Evolutionary conservation across 345 rosid genomes (phyloP).

Genomic region (Limnanthes douglasii): DNA sequence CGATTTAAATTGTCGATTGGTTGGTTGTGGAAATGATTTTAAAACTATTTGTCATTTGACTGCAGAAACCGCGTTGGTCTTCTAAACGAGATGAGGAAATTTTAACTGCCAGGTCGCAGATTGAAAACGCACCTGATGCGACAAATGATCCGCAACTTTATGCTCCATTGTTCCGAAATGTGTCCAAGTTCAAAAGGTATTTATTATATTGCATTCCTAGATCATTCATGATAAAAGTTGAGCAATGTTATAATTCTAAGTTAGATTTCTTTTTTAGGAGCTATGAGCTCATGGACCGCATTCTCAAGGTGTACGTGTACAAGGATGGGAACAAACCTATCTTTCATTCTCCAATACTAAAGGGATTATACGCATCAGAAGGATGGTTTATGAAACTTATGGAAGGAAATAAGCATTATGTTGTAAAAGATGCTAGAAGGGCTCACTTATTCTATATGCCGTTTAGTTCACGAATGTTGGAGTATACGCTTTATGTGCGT

Average conservation of each 20-base stretch:
- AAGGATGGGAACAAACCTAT: constrained; percentile 80
- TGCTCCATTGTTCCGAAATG: constrained; percentile 68
- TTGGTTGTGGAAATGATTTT: constrained; percentile 2
- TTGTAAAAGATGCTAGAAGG: constrained; percentile 65
- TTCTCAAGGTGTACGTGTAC: constrained; percentile 62
- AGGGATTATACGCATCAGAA: constrained; percentile 94
- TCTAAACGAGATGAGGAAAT: constrained; percentile 58
- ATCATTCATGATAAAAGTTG: constrained; percentile 2
- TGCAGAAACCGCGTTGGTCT: constrained; percentile 78
- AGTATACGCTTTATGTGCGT: constrained; percentile 67
- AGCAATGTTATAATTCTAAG: constrained; percentile 6
- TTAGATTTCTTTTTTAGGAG: constrained; percentile 47
- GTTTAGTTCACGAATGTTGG: constrained; percentile 87
- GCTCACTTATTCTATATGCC: constrained; percentile 96
- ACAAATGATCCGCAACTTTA: constrained; percentile 42
- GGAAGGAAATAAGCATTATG: constrained; percentile 59
- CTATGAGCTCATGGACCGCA: constrained; percentile 82
- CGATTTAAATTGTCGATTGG: too few species aligned
- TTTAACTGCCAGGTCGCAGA: constrained; percentile 43
- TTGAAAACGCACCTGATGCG: constrained; percentile 37
- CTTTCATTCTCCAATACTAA: constrained; percentile 77
- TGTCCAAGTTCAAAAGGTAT: constrained; percentile 79
- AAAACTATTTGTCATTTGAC: constrained; percentile 6
- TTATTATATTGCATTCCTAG: background rate
- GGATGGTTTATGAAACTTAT: constrained; percentile 99